A percentile compares a stretch with the other conserved stretches of the same genome.
These are phyloP conservation scores for Dioszegia hungarica DNA, from an alignment of 768 basidiomycete genomes.

Conservation along the genomic window DNA sequence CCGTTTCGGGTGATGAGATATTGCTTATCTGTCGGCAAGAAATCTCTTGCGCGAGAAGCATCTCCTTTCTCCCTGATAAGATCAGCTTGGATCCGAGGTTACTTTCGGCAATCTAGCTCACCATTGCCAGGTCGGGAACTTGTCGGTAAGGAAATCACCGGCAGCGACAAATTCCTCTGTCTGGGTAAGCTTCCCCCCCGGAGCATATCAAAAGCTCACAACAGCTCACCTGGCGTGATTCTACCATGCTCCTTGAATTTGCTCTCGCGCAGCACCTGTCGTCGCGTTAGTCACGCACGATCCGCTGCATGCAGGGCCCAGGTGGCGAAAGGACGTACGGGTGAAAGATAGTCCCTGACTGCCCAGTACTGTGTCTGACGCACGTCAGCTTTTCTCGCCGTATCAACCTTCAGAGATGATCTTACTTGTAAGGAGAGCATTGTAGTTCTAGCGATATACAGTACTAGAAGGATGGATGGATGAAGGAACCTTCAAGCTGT, in stretches of 20 bases:
- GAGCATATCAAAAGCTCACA: not conserved
- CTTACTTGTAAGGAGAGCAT: constrained; percentile 49
- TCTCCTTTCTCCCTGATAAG: constrained; percentile 83
- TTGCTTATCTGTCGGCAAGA: constrained; percentile 91
- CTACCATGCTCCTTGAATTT: constrained; percentile 99
- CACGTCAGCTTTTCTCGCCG: not conserved
- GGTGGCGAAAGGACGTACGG: constrained; percentile 37
- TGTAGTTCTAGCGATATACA: no score
- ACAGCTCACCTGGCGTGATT: constrained; percentile 73
- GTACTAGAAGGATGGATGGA: no score
- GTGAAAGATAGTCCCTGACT: constrained; percentile 82
- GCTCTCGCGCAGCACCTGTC: constrained; percentile 88
- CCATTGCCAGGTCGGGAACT: constrained; percentile 99
- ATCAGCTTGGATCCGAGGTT: constrained; percentile 9
- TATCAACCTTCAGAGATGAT: no score
- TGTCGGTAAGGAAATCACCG: constrained; percentile 94
- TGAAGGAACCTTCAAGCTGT: no score
- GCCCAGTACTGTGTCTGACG: constrained; percentile 87
- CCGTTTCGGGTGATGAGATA: constrained; percentile 86
- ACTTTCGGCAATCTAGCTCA: constrained; percentile 49
- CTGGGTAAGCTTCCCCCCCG: constrained; percentile 9
- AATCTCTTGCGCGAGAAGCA: constrained; percentile 75
- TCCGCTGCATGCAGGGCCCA: not conserved
- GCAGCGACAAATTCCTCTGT: constrained; percentile 98
- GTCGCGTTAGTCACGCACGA: not conserved